Percentiles rank a stretch among this genome's conserved stretches.
Conservation (phyloP, 139 green algal genomes). For the Pseudopediastrum boryanum region DNA sequence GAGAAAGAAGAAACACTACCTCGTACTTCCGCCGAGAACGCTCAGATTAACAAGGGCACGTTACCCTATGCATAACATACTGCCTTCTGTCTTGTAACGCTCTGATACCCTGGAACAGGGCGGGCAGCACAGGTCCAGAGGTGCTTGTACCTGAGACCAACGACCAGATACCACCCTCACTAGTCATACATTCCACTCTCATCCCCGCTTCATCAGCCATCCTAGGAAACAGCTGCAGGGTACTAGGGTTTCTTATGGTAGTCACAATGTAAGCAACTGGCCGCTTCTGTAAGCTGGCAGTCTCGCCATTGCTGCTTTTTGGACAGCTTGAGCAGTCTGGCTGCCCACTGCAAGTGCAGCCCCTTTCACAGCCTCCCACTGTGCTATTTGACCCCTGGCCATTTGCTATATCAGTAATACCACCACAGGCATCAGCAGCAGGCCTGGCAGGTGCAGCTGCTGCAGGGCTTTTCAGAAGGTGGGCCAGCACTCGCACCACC, state of each 20-base stretch:
- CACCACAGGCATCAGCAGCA: not conserved
- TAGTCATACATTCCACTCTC: too few relatives aligned
- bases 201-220: not conserved
- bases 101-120: not conserved
- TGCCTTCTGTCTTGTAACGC: not conserved
- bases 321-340: too few relatives aligned
- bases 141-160: too few relatives aligned
- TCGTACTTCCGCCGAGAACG: too few relatives aligned
- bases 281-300: not conserved
- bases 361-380: too few relatives aligned
- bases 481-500: slow-evolving; percentile 15
- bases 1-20: too few relatives aligned
- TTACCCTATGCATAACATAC: slow-evolving; percentile 15
- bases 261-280: slow-evolving; percentile 37
- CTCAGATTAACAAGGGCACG: too few relatives aligned
- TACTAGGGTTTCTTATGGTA: slow-evolving; percentile 33
- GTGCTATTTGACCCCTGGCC: too few relatives aligned
- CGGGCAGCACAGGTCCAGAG: not conserved
- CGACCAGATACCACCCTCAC: too few relatives aligned
- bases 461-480: too few relatives aligned
- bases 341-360: too few relatives aligned
- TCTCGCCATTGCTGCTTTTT: slow-evolving; percentile 11
- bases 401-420: too few relatives aligned
- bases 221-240: slow-evolving; percentile 40
- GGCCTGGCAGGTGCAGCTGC: not conserved